Conservation (phyloP, 2,329 filamentous ascomycete genomes). For the Chalaropsis thielavioides region DNA sequence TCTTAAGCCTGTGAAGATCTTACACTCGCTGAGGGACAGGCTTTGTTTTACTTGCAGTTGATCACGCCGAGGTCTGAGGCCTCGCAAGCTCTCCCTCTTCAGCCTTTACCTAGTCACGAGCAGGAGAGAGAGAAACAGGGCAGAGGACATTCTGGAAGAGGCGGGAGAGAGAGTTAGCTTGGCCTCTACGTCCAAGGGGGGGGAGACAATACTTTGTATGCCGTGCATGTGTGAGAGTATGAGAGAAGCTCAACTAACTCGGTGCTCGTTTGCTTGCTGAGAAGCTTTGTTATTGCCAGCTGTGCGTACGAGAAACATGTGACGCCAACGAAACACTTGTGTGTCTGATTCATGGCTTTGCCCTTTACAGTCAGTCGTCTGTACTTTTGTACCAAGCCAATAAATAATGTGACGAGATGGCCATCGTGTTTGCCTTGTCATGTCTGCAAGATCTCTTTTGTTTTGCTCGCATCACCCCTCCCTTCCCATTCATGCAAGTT, state of each 20-base stretch:
- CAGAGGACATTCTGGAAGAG: not conserved
- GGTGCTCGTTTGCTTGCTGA: not conserved
- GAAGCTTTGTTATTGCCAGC: not conserved
- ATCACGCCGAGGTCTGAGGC: not conserved
- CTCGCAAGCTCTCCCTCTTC: not conserved
- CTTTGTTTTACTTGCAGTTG: not conserved
- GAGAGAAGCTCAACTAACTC: not conserved
- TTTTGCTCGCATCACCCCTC: not conserved
- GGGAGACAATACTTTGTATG: too few relatives aligned
- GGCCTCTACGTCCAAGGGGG: not conserved
- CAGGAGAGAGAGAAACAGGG: not conserved
- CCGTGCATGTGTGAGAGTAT: not conserved
- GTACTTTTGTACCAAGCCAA: not conserved
- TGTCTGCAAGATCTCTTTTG: not conserved
- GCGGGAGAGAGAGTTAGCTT: not conserved
- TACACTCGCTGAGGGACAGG: slow-evolving; percentile 2
- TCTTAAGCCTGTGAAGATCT: not conserved
- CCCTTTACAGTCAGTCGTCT: not conserved
- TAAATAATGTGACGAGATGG: too few relatives aligned
- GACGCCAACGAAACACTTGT: not conserved
- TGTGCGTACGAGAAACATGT: not conserved
- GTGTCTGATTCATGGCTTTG: too few relatives aligned
- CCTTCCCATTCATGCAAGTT: not conserved
- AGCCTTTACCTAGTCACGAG: not conserved
- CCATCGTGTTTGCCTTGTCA: too few relatives aligned